Evolutionary conservation across 164 flowering plant species (phyloP), one percentile per base, ranked within the genome.

Genomic region (Tinospora cordifolia): DNA sequence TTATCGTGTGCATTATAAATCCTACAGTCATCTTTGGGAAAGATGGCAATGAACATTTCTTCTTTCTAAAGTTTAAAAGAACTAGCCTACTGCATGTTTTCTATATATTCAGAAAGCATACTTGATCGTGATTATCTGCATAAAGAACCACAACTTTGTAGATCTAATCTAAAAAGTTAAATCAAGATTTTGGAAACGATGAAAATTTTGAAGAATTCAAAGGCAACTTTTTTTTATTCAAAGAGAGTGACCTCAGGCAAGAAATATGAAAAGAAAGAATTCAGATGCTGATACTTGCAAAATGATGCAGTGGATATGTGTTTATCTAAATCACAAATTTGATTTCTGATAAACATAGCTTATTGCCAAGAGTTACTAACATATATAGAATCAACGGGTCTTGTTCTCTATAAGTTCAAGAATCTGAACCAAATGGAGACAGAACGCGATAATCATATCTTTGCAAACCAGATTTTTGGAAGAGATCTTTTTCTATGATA

Each of bases 81-180:
- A 6, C 21, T 3, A n/a, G 60, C n/a, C 60, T 8, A 19, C 22
- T 21, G 47, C 47, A 44, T 44, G 47, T 54, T 54, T n/a, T 21
- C n/a, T 54, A 19, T 54, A 54, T 54, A 54, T 13, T 14, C 38
- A 27, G 10, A 62, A 62, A 58, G 38, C n/a, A 26, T 62, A 30
- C 12, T 62, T 6, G 17, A 62, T 62, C 65, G 2, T 65, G 41
- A 47, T 34, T 57, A 69, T 22, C 51, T 21, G 34, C 60, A 59
- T 13, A 34, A 69, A n/a, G 30, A 34, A 60, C 11, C 19, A n/a
- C 17, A 40, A 49, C 39, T 27, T 22, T n/a, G n/a, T 44, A 17
- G 60, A 71, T 71, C 73, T 19, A 41, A 44, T 27, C 47, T 11
- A 47, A 71, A 63, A 19, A 46, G 36, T 8, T 62, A 25, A 44